A percentile compares a stretch with the other conserved stretches of the same genome.
Conservation (phyloP, 2,329 filamentous ascomycete genomes). For the Fusarium sp. region DNA sequence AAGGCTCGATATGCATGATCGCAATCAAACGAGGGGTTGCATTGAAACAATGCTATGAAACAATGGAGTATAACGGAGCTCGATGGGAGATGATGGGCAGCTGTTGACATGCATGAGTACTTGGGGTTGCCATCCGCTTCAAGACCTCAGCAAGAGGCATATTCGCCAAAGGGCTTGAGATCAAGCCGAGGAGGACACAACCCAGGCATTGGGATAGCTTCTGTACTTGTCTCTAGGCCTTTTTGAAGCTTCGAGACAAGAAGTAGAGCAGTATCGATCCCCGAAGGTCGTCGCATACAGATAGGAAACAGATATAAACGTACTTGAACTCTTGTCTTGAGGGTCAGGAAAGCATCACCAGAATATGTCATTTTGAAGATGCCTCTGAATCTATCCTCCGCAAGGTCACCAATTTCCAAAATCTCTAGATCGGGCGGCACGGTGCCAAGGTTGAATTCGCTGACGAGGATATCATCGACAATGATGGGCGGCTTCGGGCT, state of each 20-base stretch:
- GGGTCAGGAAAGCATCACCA: slow-evolving; percentile 92
- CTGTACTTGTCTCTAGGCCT: neutral
- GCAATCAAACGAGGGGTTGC: slow-evolving; percentile 24
- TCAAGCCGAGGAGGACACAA: neutral
- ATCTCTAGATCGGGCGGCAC: slow-evolving; percentile 96
- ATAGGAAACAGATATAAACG: slow-evolving; percentile 48
- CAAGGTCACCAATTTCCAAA: slow-evolving; percentile 95
- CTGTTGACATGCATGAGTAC: slow-evolving; percentile 11
- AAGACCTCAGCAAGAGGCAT: slow-evolving; percentile 5
- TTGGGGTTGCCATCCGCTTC: slow-evolving; percentile 15
- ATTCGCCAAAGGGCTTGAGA: neutral
- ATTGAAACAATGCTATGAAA: slow-evolving; percentile 19
- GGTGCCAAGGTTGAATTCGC: slow-evolving; percentile 94
- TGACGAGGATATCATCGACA: slow-evolving; percentile 98
- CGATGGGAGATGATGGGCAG: slow-evolving; percentile 4
- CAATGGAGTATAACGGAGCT: slow-evolving; percentile 1
- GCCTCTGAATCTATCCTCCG: slow-evolving; percentile 94
- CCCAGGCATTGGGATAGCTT: neutral
- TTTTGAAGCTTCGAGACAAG: slow-evolving; percentile 5
- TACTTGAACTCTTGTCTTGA: slow-evolving; percentile 95
- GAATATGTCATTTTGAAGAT: slow-evolving; percentile 99
- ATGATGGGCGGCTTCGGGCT: slow-evolving; percentile 98
- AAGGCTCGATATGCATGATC: slow-evolving; percentile 25
- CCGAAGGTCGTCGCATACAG: slow-evolving; percentile 2
- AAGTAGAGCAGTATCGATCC: slow-evolving; percentile 4